Evolutionary conservation across 768 basidiomycete genomes (phyloP), one percentile per base, ranked within the genome.

Genomic region (Mycena galericulata): DNA sequence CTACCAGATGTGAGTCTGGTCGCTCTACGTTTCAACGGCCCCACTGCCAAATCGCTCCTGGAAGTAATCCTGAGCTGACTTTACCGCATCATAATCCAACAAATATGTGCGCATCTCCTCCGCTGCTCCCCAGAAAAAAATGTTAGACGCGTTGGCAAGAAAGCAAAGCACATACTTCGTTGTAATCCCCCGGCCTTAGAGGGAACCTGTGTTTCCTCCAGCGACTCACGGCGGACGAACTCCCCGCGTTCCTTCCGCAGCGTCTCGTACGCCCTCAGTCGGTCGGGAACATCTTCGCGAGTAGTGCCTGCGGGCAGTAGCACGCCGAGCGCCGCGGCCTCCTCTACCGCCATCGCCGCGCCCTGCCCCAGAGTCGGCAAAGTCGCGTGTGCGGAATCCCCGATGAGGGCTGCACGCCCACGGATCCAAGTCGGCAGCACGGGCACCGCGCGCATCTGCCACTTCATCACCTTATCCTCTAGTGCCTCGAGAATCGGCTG

Each of bases 291-390:
- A 3, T 70, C 53, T 7, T 15, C 54, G 7, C 2, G 14, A 10
- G n/a, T 22, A 6, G 64, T 70, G 11, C 69, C 64, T 0, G 30
- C 12, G 1, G 64, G 64, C 5, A 72, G 20, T 3, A 68, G 30
- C 10, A 24, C 53, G 4, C 62, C 65, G 6, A 68, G 32, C 12
- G 60, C 65, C 3, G 30, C 68, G 17, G 68, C 67, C 3, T 66
- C 76, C 54, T 78, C 77, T 38, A 75, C 62, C 3, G 73, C 77
- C 47, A 75, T 73, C 22, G 68, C 76, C 4, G 73, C 71, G 17
- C 76, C 75, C 45, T 75, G 73, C 10, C 65, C 76, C n/a, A 73
- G 58, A 14, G 71, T 47, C 4, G 76, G 74, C 4, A 70, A 45
- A 53, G 75, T 76, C 2, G 68, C 76, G 41, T 77, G 76, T n/a